Conservation (phyloP, 1,284 basidiomycete genomes). For the Heterobasidion irregulare region DNA sequence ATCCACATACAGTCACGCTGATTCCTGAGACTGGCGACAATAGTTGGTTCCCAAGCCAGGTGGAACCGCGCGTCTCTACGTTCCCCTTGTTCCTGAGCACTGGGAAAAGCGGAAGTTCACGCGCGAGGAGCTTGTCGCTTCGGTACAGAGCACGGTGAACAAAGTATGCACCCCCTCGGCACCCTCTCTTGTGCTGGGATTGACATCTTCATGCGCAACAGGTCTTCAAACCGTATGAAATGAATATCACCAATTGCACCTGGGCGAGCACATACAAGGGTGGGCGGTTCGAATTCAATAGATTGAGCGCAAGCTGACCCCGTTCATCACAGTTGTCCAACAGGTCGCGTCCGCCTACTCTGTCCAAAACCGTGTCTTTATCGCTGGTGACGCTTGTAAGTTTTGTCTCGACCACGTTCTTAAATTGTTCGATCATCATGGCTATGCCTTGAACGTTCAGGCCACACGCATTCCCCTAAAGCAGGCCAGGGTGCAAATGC, state of each 20-base stretch:
- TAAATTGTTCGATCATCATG: background rate
- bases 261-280: too few species aligned
- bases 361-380: constrained; percentile 64
- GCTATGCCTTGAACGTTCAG: background rate
- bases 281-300: too few species aligned
- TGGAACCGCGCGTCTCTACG: background rate
- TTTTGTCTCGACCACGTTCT: background rate
- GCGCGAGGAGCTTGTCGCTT: background rate
- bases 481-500: constrained; percentile 17
- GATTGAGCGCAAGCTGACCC: too few species aligned
- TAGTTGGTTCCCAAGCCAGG: background rate
- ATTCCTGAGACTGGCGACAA: background rate
- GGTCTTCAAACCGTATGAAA: too few species aligned
- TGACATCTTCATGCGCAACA: too few species aligned
- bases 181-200: too few species aligned
- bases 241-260: too few species aligned
- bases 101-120: background rate
- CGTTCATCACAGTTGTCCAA: constrained; percentile 48
- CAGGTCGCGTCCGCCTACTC: constrained; percentile 67
- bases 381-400: constrained; percentile 63
- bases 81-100: background rate
- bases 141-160: background rate
- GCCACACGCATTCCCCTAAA: constrained; percentile 81
- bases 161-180: background rate
- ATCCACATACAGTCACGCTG: constrained; percentile 32